A percentile compares a stretch with the other conserved stretches of the same genome.
Evolutionary conservation across 1,139 yeast species (phyloP).

Genomic region (Pichia sp.): DNA sequence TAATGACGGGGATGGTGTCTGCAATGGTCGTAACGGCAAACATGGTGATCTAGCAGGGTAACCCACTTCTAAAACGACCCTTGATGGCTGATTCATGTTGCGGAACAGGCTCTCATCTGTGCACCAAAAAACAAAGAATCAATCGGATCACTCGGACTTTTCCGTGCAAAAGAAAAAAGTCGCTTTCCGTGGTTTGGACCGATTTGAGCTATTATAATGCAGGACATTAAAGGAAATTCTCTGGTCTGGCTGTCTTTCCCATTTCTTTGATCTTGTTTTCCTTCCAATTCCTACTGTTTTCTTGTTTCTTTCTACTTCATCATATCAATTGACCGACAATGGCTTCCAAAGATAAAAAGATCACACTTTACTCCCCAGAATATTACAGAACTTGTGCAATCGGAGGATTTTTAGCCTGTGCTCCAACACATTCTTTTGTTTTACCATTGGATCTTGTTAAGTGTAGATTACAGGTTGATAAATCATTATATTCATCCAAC

Average conservation of each 20-base stretch:
- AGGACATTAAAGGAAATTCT: too few species aligned
- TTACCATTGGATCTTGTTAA: constrained; percentile 91
- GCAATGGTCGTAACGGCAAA: neutral
- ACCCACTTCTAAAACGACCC: neutral
- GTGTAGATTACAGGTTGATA: constrained; percentile 83
- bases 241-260: neutral
- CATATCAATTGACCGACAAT: neutral
- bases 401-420: constrained; percentile 91
- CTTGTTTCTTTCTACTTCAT: neutral
- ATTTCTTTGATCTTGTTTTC: neutral
- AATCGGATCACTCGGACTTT: neutral
- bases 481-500: constrained; percentile 65
- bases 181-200: neutral
- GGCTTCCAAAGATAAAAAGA: constrained; percentile 1
- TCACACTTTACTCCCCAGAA: constrained; percentile 51
- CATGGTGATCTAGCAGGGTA: neutral
- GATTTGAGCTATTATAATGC: neutral
- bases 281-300: neutral
- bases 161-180: too few species aligned
- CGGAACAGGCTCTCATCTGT: neutral
- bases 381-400: constrained; percentile 79
- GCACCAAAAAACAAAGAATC: neutral
- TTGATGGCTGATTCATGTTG: neutral
- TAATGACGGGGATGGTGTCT: constrained; percentile 36
- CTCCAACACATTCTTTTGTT: constrained; percentile 89